Evolutionary conservation across 345 rosid species (phyloP).

Genomic region (Bruguiera sexangula): DNA sequence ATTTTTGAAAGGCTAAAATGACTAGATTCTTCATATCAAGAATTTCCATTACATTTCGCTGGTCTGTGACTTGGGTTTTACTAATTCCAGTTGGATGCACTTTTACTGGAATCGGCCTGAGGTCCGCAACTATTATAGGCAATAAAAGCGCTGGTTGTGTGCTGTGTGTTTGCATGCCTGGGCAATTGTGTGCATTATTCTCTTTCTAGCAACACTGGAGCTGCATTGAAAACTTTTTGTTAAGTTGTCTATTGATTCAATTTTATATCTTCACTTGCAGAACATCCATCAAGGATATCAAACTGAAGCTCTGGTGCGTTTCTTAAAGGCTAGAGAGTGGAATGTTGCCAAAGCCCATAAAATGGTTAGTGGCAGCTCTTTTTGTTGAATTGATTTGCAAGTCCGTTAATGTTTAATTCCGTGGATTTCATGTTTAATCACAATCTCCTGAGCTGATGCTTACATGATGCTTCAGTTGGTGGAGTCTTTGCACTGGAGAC

Average conservation of each 20-base stretch:
- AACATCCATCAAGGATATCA: conserved; percentile 87
- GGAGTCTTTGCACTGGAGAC: conserved; percentile 86
- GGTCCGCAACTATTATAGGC: too few species aligned
- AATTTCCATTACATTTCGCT: too few species aligned
- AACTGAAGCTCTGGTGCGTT: conserved; percentile 62
- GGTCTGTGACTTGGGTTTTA: too few species aligned
- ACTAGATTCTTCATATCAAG: too few species aligned
- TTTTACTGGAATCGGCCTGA: too few species aligned
- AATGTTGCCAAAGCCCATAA: conserved; percentile 76
- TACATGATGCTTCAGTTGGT: conserved; percentile 56
- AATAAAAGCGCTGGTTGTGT: too few species aligned
- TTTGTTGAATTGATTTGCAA: conserved; percentile 1
- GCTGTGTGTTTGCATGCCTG: too few species aligned
- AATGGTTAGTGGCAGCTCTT: conserved; percentile 54
- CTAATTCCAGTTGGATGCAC: too few species aligned
- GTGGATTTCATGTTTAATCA: conserved; percentile 11
- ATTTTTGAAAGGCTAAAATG: too few species aligned
- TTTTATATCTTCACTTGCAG: conserved; percentile 38
- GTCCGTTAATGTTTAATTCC: neutral
- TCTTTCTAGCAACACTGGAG: neutral
- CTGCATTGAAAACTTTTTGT: neutral
- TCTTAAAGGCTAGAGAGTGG: conserved; percentile 92
- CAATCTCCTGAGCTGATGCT: conserved; percentile 5
- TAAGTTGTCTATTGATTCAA: neutral
- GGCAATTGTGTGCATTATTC: neutral